phyloP scores from a whole-genome alignment of 1,284 basidiomycete species.

The Ceratobasidium sp. region DNA sequence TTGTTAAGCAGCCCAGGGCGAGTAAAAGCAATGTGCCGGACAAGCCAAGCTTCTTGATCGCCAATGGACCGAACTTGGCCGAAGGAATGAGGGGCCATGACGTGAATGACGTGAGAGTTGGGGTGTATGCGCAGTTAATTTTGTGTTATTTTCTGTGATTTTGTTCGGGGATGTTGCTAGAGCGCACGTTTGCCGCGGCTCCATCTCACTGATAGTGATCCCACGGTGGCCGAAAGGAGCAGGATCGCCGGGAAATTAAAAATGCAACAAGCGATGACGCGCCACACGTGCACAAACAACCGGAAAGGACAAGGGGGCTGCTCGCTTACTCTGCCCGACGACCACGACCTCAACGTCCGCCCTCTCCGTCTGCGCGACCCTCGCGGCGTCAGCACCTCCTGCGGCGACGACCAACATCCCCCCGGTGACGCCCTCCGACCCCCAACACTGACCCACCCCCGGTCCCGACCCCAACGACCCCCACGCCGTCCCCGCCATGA shows the following conservation, averaged over 20 bases:
- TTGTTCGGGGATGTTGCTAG: too few species aligned
- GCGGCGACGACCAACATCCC: not conserved
- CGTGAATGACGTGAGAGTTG: too few species aligned
- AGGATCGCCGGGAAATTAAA: slow-evolving; percentile 6
- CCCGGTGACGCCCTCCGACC: not conserved
- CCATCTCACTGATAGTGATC: too few species aligned
- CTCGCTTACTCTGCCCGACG: not conserved
- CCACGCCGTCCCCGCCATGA: slow-evolving; percentile 18
- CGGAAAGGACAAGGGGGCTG: slow-evolving; percentile 27
- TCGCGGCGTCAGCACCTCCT: not conserved
- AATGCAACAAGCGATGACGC: slow-evolving; percentile 16
- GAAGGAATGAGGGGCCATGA: too few species aligned
- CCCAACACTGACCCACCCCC: not conserved
- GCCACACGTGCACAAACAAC: slow-evolving; percentile 37
- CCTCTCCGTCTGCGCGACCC: not conserved
- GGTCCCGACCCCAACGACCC: not conserved
- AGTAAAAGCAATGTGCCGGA: too few species aligned
- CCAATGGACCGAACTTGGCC: too few species aligned
- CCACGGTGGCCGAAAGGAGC: not conserved
- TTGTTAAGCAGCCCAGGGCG: not conserved
- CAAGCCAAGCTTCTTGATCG: slow-evolving; percentile 1
- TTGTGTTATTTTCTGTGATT: too few species aligned
- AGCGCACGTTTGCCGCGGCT: too few species aligned
- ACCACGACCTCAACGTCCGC: slow-evolving; percentile 14
- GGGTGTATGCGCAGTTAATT: too few species aligned